Conservation (phyloP, 768 basidiomycete genomes). For the Symmetrospora coprosmae region DNA sequence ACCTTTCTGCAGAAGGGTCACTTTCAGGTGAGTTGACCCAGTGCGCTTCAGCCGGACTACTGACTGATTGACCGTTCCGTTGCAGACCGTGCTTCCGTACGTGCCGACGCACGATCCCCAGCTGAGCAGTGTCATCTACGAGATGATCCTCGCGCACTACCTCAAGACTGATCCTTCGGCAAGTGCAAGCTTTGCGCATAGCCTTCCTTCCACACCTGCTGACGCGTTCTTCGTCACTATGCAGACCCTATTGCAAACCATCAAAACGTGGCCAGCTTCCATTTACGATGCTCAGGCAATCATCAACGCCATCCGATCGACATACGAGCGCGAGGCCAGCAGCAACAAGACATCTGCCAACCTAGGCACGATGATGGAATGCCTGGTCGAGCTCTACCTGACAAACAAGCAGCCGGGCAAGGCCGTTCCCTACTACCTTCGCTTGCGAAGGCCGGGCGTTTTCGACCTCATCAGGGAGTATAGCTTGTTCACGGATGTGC, state of each 20-base stretch:
- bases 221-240: background rate
- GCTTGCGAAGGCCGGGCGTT: conserved; percentile 71
- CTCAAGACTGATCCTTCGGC: conserved; percentile 63
- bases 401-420: conserved; percentile 84
- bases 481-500: conserved; percentile 85
- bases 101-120: conserved; percentile 71
- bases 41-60: background rate
- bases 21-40: conserved; percentile 48
- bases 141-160: conserved; percentile 83
- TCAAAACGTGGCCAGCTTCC: conserved; percentile 75
- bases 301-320: conserved; percentile 71
- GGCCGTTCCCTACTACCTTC: conserved; percentile 77
- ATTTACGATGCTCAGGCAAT: conserved; percentile 81
- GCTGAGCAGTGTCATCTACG: conserved; percentile 72
- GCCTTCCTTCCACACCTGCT: background rate
- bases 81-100: conserved; percentile 72
- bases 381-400: conserved; percentile 70
- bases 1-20: conserved; percentile 67
- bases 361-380: conserved; percentile 69
- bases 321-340: conserved; percentile 52
- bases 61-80: background rate
- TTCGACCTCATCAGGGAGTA: conserved; percentile 87
- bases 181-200: conserved; percentile 24
- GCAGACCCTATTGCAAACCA: conserved; percentile 60
- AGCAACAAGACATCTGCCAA: conserved; percentile 38